Evolutionary conservation across 2,329 filamentous ascomycete species (phyloP), one percentile per base, ranked within the genome.

Genomic region (Ambrosiella xylebori): DNA sequence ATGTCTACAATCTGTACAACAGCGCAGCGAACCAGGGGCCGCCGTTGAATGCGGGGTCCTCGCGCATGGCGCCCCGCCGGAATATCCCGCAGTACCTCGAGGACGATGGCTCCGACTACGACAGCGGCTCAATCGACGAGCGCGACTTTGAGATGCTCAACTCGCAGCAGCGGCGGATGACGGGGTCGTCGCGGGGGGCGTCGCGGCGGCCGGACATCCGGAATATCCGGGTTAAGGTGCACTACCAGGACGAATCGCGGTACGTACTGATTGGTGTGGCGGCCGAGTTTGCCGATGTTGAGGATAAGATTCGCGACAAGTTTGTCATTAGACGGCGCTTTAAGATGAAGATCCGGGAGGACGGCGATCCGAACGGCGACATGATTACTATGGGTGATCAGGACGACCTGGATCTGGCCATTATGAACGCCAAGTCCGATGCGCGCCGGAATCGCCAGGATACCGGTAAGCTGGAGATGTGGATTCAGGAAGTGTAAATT

Each of bases 341-440:
- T 73, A 94, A 90, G 76, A 84, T 96, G 70, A 93, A 93, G 74
- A 81, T 90, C 64, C 81, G 79, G 65, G 88, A 94, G 62, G 93
- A 97, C 64, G 85, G 88, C 64, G 70, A 74, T 61, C 78, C 79
- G 0, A 76, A 84, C 58, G 86, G 85, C 2, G 91, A 97, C 66
- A 91, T 96, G 86, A 94, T 98, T 66, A 96, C 91, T 38, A 85
- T 98, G 80, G 89, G 86, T 37, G 93, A 98, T 69, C 88, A 96
- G 69, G 93, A 98, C 66, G 93, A 98, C 72, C 71, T 96, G 62
- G 90, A 97, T 55, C 86, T 96, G 81, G 82, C 88, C 36, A 76
- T 97, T 57, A 78, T 80, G 68, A 78, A 75, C 52, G 82, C 84
- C 6, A 86, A 81, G 69, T 78, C 78, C 54, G 72, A 74, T 60